Conservation (phyloP, 2,329 filamentous ascomycete species). For the Hymenoscyphus repandus region DNA sequence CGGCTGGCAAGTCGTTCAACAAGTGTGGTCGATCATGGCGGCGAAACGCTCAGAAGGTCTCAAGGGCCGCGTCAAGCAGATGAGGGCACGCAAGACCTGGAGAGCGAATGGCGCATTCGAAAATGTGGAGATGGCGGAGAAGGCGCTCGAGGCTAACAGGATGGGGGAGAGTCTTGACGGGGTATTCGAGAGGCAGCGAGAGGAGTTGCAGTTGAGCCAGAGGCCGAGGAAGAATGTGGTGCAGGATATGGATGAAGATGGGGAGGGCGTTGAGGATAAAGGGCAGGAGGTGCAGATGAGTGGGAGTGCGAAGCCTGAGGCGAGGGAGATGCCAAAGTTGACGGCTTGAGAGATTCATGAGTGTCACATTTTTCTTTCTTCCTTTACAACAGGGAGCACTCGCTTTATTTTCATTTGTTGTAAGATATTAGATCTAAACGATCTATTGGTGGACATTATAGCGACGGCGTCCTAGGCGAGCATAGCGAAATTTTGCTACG, state of each 20-base stretch:
- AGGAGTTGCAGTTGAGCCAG: conserved; percentile 15
- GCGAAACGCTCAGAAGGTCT: conserved; percentile 26
- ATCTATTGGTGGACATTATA: no score
- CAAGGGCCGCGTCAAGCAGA: conserved; percentile 30
- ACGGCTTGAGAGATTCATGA: not conserved
- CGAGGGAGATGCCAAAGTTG: conserved; percentile 5
- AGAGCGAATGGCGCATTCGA: conserved; percentile 40
- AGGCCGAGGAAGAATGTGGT: conserved; percentile 16
- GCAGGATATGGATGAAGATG: conserved; percentile 13
- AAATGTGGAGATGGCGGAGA: conserved; percentile 42
- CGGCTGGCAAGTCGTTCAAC: conserved; percentile 40
- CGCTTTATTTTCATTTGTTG: no score
- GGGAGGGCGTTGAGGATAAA: conserved; percentile 8
- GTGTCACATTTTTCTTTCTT: no score
- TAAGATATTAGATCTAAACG: no score
- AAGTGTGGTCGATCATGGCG: conserved; percentile 37
- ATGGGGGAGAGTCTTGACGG: conserved; percentile 38
- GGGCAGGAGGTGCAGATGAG: conserved; percentile 11
- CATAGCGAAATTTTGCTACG: no score
- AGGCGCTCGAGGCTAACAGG: conserved; percentile 40
- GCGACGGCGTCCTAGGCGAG: no score
- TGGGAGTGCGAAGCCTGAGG: conserved; percentile 1
- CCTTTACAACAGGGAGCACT: no score
- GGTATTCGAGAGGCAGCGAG: conserved; percentile 21
- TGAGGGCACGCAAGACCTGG: conserved; percentile 37